A percentile compares a stretch with the other conserved stretches of the same genome.
These are phyloP conservation scores for Chlamydomonas asymmetrica DNA, from an alignment of 139 green algal genomes.

Conservation along the genomic window DNA sequence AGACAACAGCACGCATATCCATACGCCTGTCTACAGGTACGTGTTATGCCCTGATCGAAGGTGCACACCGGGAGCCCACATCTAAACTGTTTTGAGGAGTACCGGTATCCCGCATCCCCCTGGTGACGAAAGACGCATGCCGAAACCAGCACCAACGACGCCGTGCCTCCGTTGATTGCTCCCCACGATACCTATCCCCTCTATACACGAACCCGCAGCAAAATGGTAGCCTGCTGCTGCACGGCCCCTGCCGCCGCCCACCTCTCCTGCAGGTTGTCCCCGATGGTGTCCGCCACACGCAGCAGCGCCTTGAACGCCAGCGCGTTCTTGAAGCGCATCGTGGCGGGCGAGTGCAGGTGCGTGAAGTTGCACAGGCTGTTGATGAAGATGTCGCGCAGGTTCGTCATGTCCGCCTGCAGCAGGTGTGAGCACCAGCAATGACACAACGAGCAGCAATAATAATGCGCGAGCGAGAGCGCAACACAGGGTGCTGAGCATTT, in stretches of 20 bases:
- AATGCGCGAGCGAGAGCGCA: neutral
- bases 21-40: too few relatives aligned
- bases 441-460: neutral
- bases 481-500: too few relatives aligned
- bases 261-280: conserved; percentile 74
- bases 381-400: conserved; percentile 88
- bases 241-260: conserved; percentile 8
- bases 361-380: conserved; percentile 80
- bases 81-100: neutral
- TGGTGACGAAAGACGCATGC: too few relatives aligned
- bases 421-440: conserved; percentile 58
- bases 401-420: conserved; percentile 80
- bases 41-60: too few relatives aligned
- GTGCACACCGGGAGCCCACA: too few relatives aligned
- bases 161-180: too few relatives aligned
- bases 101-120: too few relatives aligned
- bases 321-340: conserved; percentile 84
- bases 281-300: conserved; percentile 68
- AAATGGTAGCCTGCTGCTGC: too few relatives aligned
- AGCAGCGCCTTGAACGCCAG: conserved; percentile 84
- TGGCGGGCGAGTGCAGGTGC: conserved; percentile 60
- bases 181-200: too few relatives aligned
- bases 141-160: too few relatives aligned
- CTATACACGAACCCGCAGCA: too few relatives aligned
- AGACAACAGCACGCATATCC: too few relatives aligned